phyloP scores from a whole-genome alignment of 106 monocot species.

The Dendrobium catenatum region DNA sequence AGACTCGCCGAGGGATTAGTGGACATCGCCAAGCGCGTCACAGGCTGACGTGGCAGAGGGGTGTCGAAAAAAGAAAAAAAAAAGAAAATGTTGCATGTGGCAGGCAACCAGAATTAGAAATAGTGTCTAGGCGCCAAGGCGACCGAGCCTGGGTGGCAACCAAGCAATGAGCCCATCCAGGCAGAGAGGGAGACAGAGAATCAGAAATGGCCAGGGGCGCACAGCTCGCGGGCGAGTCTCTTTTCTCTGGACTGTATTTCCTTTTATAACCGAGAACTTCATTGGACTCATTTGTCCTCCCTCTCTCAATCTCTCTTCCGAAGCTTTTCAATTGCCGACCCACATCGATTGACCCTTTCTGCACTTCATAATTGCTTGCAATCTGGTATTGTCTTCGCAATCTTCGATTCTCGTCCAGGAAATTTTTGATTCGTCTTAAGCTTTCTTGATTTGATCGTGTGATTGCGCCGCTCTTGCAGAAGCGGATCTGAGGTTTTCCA shows the following conservation, averaged over 20 bases:
- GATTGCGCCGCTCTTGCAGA: neutral
- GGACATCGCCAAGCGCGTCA: no score
- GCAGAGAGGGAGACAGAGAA: no score
- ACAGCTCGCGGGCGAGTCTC: neutral
- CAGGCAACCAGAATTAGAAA: no score
- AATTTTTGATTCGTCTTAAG: neutral
- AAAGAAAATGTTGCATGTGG: no score
- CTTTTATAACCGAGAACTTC: neutral
- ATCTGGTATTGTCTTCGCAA: neutral
- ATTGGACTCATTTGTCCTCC: neutral
- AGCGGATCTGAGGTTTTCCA: neutral
- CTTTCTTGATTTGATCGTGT: neutral
- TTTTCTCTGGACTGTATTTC: neutral
- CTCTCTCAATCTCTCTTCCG: neutral
- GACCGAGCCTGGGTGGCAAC: no score
- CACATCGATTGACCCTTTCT: neutral
- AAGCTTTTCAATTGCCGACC: conserved; percentile 3
- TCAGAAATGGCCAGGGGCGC: neutral
- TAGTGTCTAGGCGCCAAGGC: no score
- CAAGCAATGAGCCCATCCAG: no score
- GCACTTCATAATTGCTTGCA: neutral
- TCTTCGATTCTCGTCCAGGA: neutral
- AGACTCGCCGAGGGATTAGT: no score
- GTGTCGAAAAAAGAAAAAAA: no score
- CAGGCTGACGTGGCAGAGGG: no score